phyloP scores from a whole-genome alignment of 805 yeast species.

The Kodamaea jinghongensis region DNA sequence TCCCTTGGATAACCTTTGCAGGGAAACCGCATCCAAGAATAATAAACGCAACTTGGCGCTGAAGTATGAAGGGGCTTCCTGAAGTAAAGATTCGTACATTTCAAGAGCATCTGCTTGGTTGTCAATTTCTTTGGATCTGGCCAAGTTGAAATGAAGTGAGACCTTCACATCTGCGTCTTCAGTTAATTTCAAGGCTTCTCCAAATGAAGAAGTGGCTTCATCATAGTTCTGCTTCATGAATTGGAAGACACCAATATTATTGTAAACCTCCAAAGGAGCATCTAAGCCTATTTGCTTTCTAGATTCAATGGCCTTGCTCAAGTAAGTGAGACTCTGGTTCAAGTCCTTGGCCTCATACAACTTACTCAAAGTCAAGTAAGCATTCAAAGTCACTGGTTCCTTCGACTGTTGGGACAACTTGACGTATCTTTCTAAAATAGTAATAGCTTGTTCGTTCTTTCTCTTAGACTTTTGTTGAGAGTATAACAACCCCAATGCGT shows the following conservation, averaged over 20 bases:
- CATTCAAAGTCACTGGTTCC: conserved; percentile 61
- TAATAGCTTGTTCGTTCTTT: conserved; percentile 54
- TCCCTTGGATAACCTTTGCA: conserved; percentile 32
- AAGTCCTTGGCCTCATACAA: conserved; percentile 66
- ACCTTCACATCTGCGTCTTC: conserved; percentile 32
- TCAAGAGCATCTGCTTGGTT: conserved; percentile 37
- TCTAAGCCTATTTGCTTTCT: conserved; percentile 41
- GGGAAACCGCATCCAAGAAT: conserved; percentile 54
- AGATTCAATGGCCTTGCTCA: conserved; percentile 59
- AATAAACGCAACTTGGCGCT: conserved; percentile 73
- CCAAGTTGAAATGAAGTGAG: conserved; percentile 59
- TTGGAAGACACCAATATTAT: conserved; percentile 83
- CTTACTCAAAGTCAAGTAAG: conserved; percentile 65
- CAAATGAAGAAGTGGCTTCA: conserved; percentile 56
- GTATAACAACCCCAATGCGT: conserved; percentile 73
- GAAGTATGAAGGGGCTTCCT: conserved; percentile 63
- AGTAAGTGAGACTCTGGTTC: conserved; percentile 62
- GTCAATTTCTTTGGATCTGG: conserved; percentile 63
- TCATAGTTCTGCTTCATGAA: conserved; percentile 60
- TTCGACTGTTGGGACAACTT: conserved; percentile 46
- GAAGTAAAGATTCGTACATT: conserved; percentile 56
- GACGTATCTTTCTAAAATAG: conserved; percentile 66
- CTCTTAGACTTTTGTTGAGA: conserved; percentile 45
- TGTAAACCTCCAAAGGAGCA: conserved; percentile 59
- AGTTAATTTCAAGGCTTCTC: conserved; percentile 43